Evolutionary conservation across 805 yeast genomes (phyloP), one percentile per base, ranked within the genome.

Genomic region (Scheffersomyces lignosus): DNA sequence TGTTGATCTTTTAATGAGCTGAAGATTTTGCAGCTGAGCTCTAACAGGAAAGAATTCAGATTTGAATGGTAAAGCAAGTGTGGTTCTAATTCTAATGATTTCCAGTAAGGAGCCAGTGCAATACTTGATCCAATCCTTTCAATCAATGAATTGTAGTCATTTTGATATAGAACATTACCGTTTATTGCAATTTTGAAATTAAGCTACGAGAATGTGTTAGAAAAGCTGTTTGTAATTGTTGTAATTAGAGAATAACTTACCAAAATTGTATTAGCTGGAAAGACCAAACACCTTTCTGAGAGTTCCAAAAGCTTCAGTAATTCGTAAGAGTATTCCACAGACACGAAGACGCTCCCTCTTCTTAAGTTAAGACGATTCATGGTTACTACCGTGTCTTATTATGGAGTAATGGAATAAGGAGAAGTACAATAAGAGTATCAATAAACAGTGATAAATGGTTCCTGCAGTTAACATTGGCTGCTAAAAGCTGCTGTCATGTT

Each of bases 121-220:
- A 36, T 7, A 5, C 27, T 34, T 3, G 15, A 15, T 7, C 51
- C 44, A 6, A 53, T 24, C 9, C 18, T 27, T 13, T 50, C 55
- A 1, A 48, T 13, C n/a, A 48, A 29, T 3, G 33, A 22, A 16
- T 40, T 43, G 27, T 43, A 43, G 26, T 31, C 7, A 7, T 20
- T 10, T 20, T 28, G 10, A 33, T 22, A 8, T 34, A 29, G 4
- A 17, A 15, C 13, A 4, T 15, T 23, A 14, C 34, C 33, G 17
- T 35, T 35, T 3, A 35, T 16, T 5, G 13, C 16, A n/a, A 35
- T 12, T 9, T 17, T 4, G 22, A 35, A 20, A 10, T 20, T 20
- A 7, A 20, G 10, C 24, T 20, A 20, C n/a, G n/a, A n/a, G n/a
- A n/a, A n/a, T n/a, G n/a, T n/a, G n/a, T n/a, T n/a, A n/a, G n/a